These are phyloP conservation scores for Fusarium verticillioides DNA, from an alignment of 2,329 filamentous ascomycete genomes.

Conservation along the genomic window DNA sequence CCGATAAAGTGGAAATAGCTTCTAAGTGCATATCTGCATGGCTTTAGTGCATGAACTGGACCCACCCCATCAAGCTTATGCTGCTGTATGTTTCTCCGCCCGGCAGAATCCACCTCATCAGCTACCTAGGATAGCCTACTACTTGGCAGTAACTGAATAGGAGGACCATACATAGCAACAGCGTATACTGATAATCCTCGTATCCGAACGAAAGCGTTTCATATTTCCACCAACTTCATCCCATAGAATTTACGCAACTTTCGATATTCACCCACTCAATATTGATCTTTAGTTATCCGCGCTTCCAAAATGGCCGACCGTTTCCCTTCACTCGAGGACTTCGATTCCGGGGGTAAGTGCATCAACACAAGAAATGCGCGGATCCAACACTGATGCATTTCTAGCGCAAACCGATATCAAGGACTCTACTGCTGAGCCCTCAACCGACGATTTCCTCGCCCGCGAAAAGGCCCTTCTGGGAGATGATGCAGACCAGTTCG, in stretches of 20 bases:
- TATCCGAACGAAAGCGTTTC: conserved; percentile 10
- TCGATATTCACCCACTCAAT: conserved; percentile 1
- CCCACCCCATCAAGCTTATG: conserved; percentile 20
- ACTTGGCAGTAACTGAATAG: conserved; percentile 45
- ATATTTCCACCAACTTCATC: conserved; percentile 2
- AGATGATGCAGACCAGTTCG: conserved; percentile 92
- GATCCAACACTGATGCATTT: conserved; percentile 33
- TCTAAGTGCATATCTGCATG: conserved; percentile 41
- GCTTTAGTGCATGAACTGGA: conserved; percentile 35
- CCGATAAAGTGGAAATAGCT: conserved; percentile 32
- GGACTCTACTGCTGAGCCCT: conserved; percentile 66
- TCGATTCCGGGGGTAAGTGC: conserved; percentile 71
- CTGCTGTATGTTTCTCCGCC: conserved; percentile 41
- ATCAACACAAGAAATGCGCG: conserved; percentile 23
- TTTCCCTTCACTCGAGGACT: conserved; percentile 83
- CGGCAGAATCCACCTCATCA: conserved; percentile 50
- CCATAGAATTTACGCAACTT: not conserved
- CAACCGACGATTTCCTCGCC: conserved; percentile 85
- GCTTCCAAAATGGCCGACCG: conserved; percentile 74
- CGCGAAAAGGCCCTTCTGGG: conserved; percentile 91
- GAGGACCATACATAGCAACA: conserved; percentile 38
- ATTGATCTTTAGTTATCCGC: not conserved
- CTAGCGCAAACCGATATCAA: conserved; percentile 75
- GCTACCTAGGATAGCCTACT: conserved; percentile 38
- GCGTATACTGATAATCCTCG: conserved; percentile 34